Evolutionary conservation across 2,329 filamentous ascomycete species (phyloP).

Genomic region (Zymoseptoria pseudotritici): DNA sequence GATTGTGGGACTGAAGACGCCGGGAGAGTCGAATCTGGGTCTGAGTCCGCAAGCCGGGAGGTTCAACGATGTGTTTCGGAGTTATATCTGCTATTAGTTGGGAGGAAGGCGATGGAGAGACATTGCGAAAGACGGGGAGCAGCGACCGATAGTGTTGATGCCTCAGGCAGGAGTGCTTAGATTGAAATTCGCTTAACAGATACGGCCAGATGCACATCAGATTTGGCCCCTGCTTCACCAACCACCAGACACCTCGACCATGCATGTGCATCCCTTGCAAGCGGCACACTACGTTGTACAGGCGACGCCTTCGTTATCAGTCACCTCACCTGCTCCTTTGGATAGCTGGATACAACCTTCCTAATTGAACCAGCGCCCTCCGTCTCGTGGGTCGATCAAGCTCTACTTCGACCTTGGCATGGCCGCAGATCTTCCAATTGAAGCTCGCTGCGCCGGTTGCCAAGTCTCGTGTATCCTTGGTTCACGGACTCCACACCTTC

Average conservation of each 20-base stretch:
- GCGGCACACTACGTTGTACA: not conserved
- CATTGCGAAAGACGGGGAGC: not conserved
- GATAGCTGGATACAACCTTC: not conserved
- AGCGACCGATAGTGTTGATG: not conserved
- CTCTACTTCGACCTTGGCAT: not conserved
- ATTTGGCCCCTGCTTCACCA: not conserved
- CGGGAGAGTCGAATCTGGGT: constrained; percentile 8
- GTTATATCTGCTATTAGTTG: constrained; percentile 14
- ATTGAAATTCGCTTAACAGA: not conserved
- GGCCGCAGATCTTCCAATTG: not conserved
- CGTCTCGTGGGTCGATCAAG: not conserved
- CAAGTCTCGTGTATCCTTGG: not conserved
- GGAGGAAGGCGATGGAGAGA: not conserved
- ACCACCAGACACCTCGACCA: not conserved
- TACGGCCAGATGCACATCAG: not conserved
- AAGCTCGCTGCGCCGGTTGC: not conserved
- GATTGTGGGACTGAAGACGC: constrained; percentile 4
- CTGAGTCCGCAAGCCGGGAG: constrained; percentile 5
- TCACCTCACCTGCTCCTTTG: not conserved
- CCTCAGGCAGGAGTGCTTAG: not conserved
- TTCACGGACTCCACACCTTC: not conserved
- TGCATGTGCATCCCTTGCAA: not conserved
- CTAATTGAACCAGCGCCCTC: not conserved
- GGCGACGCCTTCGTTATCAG: not conserved
- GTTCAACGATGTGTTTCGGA: constrained; percentile 11